A percentile compares a stretch with the other conserved stretches of the same genome.
phyloP scores from a whole-genome alignment of 73 alveolate genomes.

The Uronychia binucleata region DNA sequence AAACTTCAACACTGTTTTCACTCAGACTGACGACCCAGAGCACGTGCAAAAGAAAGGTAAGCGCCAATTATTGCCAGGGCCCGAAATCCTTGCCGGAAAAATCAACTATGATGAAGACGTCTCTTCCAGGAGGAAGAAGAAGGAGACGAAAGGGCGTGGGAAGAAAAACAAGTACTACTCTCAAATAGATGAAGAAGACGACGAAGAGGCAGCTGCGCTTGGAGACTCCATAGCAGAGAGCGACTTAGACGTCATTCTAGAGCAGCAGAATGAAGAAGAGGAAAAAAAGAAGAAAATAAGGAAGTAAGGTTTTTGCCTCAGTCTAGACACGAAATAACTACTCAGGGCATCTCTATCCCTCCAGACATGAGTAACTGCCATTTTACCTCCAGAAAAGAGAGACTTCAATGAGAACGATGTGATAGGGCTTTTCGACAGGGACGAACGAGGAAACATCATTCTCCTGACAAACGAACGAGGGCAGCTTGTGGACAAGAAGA shows the following conservation, averaged over 20 bases:
- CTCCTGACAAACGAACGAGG: constrained; percentile 34
- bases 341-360: background rate
- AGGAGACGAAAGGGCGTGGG: background rate
- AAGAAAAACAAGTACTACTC: constrained; percentile 2
- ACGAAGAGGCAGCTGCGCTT: constrained; percentile 1
- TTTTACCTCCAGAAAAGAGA: background rate
- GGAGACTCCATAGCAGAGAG: constrained; percentile 3
- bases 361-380: background rate
- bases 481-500: constrained; percentile 45
- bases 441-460: constrained; percentile 5
- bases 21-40: background rate
- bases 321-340: background rate
- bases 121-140: background rate
- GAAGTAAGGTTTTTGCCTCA: no score
- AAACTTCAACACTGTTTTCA: background rate
- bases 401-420: constrained; percentile 3
- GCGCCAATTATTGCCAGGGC: no score
- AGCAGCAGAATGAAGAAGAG: constrained; percentile 6
- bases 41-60: background rate
- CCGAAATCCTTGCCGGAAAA: background rate
- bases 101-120: background rate
- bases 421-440: constrained; percentile 10
- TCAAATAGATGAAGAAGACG: constrained; percentile 3
- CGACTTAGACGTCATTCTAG: background rate
- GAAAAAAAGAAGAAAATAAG: constrained; percentile 3